Conservation (phyloP, 495 filamentous ascomycete species). For the Penicillium verhagenii region DNA sequence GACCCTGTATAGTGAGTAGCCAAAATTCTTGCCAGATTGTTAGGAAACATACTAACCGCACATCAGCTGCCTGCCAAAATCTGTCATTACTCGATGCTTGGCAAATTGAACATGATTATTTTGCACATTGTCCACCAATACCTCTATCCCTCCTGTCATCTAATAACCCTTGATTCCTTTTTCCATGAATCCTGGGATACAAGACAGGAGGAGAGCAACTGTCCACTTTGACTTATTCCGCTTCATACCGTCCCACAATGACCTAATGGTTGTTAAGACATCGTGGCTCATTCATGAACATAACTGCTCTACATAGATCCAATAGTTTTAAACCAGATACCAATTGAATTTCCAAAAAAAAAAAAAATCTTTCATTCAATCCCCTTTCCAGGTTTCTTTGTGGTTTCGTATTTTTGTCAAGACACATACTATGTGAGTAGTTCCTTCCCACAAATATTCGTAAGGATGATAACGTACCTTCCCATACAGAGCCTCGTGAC, state of each 20-base stretch:
- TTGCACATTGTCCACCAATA: background rate
- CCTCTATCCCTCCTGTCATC: slow-evolving; percentile 61
- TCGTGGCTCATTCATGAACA: slow-evolving; percentile 34
- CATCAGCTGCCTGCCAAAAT: slow-evolving; percentile 70
- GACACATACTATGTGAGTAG: background rate
- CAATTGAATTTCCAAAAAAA: background rate
- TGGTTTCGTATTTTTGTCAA: no score
- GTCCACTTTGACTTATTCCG: slow-evolving; percentile 48
- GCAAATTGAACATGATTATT: slow-evolving; percentile 21
- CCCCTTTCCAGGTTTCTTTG: no score
- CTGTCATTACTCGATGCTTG: slow-evolving; percentile 56
- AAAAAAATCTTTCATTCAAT: background rate
- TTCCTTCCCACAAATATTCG: background rate
- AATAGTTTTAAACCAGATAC: background rate
- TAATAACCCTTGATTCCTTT: slow-evolving; percentile 62
- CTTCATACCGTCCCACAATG: slow-evolving; percentile 47
- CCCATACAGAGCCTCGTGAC: background rate
- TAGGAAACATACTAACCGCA: no score
- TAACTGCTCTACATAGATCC: slow-evolving; percentile 8
- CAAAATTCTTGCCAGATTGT: no score
- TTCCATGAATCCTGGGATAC: slow-evolving; percentile 62
- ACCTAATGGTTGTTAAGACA: slow-evolving; percentile 43
- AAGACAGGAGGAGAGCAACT: slow-evolving; percentile 67
- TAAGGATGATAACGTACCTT: background rate
- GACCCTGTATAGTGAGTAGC: slow-evolving; percentile 80